phyloP scores from a whole-genome alignment of 2,329 filamentous ascomycete species.

The Epichloe typhina region DNA sequence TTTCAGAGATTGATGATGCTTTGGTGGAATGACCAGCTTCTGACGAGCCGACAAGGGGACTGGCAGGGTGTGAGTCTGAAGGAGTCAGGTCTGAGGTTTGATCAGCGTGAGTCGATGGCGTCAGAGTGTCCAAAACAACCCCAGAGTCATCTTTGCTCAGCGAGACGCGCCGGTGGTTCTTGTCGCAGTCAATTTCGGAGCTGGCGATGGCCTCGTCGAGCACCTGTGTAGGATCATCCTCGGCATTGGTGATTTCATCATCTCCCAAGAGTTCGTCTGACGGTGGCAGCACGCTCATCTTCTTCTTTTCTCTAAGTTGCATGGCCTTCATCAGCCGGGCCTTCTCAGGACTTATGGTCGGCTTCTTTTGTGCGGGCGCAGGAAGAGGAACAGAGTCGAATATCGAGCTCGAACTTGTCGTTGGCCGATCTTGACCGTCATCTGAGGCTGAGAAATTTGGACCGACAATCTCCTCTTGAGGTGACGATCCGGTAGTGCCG shows the following conservation, averaged over 20 bases:
- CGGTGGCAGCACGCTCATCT: constrained; percentile 18
- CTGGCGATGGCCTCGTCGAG: constrained; percentile 13
- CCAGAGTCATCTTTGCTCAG: constrained; percentile 41
- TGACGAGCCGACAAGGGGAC: constrained; percentile 38
- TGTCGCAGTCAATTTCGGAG: constrained; percentile 13
- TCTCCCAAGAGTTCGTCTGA: constrained; percentile 1
- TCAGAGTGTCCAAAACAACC: constrained; percentile 34
- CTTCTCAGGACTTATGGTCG: constrained; percentile 72
- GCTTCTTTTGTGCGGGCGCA: constrained; percentile 29
- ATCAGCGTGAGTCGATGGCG: constrained; percentile 31
- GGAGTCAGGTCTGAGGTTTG: constrained; percentile 32
- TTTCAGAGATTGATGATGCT: constrained; percentile 50
- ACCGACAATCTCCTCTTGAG: constrained; percentile 24
- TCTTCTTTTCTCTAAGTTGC: constrained; percentile 76
- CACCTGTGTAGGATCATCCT: constrained; percentile 2
- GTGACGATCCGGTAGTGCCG: constrained; percentile 10
- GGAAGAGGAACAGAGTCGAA: constrained; percentile 25
- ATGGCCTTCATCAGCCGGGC: constrained; percentile 87
- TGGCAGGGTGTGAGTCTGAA: constrained; percentile 44
- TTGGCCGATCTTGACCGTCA: constrained; percentile 17
- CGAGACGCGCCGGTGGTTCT: constrained; percentile 20
- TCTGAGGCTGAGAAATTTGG: constrained; percentile 19
- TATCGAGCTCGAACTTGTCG: constrained; percentile 32
- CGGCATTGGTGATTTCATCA: constrained; percentile 8
- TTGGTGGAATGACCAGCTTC: constrained; percentile 47